phyloP scores from a whole-genome alignment of 2,329 filamentous ascomycete species.

The Fusarium sp. region DNA sequence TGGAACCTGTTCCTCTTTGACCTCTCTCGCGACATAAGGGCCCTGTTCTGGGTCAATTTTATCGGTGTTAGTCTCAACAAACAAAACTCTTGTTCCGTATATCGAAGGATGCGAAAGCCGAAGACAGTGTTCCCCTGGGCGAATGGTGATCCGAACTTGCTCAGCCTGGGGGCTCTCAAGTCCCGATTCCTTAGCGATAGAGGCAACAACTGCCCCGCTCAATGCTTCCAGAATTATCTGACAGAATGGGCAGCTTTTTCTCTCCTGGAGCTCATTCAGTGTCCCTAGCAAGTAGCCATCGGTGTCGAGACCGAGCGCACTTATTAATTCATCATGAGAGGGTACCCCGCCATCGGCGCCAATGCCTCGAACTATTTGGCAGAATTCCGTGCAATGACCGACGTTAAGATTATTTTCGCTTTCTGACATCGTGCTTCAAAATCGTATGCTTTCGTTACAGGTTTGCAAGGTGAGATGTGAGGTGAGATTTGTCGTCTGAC shows the following conservation, averaged over 20 bases:
- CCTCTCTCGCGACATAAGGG: background rate
- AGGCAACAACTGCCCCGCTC: background rate
- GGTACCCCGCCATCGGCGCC: background rate
- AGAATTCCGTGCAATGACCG: conserved; percentile 5
- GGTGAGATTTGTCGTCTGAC: background rate
- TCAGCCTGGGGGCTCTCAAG: background rate
- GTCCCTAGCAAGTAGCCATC: background rate
- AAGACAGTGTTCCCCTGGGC: conserved; percentile 1
- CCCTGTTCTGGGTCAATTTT: background rate
- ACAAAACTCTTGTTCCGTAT: conserved; percentile 4
- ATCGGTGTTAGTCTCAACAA: background rate
- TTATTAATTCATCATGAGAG: background rate
- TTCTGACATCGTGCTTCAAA: background rate
- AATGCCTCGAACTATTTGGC: background rate
- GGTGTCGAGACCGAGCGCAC: background rate
- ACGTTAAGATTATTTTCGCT: background rate
- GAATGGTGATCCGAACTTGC: background rate
- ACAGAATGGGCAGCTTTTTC: background rate
- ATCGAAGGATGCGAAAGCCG: background rate
- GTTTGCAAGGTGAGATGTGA: background rate
- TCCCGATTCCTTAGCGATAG: background rate
- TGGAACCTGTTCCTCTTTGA: background rate
- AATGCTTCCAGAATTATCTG: background rate
- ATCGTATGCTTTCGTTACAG: no score
- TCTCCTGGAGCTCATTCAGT: background rate